Conservation (phyloP, 2,329 filamentous ascomycete species). For the Plectosphaerella sp. region DNA sequence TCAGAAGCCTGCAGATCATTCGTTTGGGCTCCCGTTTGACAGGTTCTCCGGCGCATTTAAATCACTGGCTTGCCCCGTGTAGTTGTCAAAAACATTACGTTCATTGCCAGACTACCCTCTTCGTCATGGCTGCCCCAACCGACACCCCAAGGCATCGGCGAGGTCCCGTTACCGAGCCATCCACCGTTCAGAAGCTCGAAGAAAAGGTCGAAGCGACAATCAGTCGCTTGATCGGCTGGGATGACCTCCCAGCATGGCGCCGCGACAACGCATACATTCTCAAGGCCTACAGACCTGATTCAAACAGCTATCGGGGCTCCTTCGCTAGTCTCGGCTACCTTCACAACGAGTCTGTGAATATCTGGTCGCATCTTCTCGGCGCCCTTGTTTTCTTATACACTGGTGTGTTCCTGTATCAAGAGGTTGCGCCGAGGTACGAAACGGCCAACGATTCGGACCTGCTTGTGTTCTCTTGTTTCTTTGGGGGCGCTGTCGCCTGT, state of each 20-base stretch:
- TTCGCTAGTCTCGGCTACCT: constrained; percentile 45
- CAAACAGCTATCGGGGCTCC: constrained; percentile 41
- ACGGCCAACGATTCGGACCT: constrained; percentile 59
- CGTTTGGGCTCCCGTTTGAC: no score
- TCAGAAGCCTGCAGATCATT: not conserved
- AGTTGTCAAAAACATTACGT: no score
- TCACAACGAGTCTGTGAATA: constrained; percentile 61
- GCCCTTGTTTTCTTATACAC: constrained; percentile 52
- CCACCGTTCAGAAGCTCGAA: constrained; percentile 29
- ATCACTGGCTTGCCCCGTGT: no score
- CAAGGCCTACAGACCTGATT: constrained; percentile 48
- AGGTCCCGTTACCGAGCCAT: not conserved
- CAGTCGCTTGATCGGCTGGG: constrained; percentile 42
- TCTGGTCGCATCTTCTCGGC: constrained; percentile 63
- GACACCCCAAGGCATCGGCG: no score
- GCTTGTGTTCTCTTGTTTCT: constrained; percentile 74
- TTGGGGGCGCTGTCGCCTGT: constrained; percentile 67
- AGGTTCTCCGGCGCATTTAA: no score
- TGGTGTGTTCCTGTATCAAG: constrained; percentile 48
- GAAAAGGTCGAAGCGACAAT: constrained; percentile 33
- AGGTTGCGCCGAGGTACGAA: constrained; percentile 61
- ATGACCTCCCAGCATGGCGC: constrained; percentile 55
- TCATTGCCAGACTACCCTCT: constrained; percentile 2
- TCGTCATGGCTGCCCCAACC: no score
- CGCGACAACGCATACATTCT: constrained; percentile 55